Conservation (phyloP, 768 basidiomycete genomes). For the Amanita inopinata region DNA sequence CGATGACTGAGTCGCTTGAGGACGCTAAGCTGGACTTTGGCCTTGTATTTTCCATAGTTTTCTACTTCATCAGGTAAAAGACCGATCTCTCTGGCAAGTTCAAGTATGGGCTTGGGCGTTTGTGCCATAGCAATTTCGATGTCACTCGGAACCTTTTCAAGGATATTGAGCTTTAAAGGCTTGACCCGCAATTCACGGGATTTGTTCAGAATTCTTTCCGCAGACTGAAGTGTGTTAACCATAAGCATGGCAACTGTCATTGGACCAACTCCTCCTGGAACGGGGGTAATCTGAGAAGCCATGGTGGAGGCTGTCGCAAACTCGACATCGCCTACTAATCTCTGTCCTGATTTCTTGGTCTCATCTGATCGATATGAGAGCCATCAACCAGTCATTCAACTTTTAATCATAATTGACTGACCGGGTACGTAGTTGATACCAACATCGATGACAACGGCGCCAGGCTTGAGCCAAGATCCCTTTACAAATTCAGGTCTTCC, state of each 20-base stretch:
- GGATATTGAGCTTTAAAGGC: conserved; percentile 70
- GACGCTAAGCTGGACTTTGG: conserved; percentile 88
- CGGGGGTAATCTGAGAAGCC: conserved; percentile 91
- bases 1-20: conserved; percentile 78
- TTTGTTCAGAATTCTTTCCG: conserved; percentile 71
- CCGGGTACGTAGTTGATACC: conserved; percentile 95
- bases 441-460: conserved; percentile 93
- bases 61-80: conserved; percentile 81
- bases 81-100: conserved; percentile 85
- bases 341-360: conserved; percentile 90
- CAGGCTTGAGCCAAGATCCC: conserved; percentile 92
- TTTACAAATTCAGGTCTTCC: conserved; percentile 86
- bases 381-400: not conserved
- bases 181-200: conserved; percentile 57
- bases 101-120: conserved; percentile 78
- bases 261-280: conserved; percentile 98
- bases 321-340: conserved; percentile 94
- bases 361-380: conserved; percentile 38
- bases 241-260: conserved; percentile 99
- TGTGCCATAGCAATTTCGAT: conserved; percentile 96
- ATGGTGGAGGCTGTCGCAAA: conserved; percentile 65
- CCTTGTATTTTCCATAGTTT: conserved; percentile 93
- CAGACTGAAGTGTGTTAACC: conserved; percentile 84
- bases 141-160: conserved; percentile 87
- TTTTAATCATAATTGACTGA: conserved; percentile 16